Base-by-base conservation (phyloP, 2,329 filamentous ascomycete genomes). In the Aureobasidium subglaciale region DNA sequence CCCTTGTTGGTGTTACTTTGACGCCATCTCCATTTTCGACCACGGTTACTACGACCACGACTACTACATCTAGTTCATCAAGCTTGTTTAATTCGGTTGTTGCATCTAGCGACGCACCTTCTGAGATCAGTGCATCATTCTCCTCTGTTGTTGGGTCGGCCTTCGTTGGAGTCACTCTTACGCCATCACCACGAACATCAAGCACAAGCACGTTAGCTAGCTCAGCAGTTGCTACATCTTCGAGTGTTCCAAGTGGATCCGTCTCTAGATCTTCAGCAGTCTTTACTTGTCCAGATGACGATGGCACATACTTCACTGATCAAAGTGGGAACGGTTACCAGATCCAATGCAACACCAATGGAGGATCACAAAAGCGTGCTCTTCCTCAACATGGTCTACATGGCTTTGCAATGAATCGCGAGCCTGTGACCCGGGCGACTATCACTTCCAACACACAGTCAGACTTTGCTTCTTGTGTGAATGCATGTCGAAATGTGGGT, bases 401-500 rank as follows among this genome's bases (percentile, higher is more conserved):
- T 22, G 24, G 34, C 1, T 27, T 50, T 40, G n/a, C 20, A 8
- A 32, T 11, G 15, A 25, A 50, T 10, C 46, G 34, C 7, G 46
- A 50, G 22, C 34, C 46, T 2, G 4, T 30, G 5, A 40, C 46
- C 5, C 24, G 46, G 2, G 46, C 30, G 3, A n/a, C 35, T 1
- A 40, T 50, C 25, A 29, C 24, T 2, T 38, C 34, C 1, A 25
- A 40, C 8, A 22, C 32, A 8, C 46, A 50, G 15, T 1, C 16
- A 4, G 46, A 50, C n/a, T 50, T 50, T 40, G 34, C 46, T 11
- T 15, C 34, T 15, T 50, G 46, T n/a, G 46, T 50, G 22, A 50
- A 50, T 18, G 8, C 34, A 5, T 50, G 46, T 20, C 25, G 20
- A 3, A 50, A 27, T 6, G 20, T 50, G 1, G 16, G 24, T 4